Percentiles rank a stretch among this genome's conserved stretches.
phyloP scores from a whole-genome alignment of 225 moss, liverwort and hornwort genomes.

The Neckera pumila region DNA sequence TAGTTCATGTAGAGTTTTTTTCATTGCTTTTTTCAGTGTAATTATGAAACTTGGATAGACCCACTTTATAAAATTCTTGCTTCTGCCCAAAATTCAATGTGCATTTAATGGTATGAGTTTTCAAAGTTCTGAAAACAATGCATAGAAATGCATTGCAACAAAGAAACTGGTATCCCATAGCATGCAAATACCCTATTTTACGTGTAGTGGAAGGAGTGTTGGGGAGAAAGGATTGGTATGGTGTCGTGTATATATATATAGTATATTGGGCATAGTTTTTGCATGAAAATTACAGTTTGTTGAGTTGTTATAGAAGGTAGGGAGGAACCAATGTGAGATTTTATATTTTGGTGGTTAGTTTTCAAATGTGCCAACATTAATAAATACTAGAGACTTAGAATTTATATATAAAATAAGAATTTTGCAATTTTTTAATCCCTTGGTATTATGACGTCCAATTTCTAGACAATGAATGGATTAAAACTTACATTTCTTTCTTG shows the following conservation, averaged over 20 bases:
- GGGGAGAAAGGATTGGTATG: accelerated
- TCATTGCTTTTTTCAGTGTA: neutral
- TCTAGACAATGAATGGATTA: accelerated
- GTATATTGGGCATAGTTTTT: neutral
- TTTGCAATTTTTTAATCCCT: neutral
- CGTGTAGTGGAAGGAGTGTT: accelerated
- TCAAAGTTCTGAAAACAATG: neutral
- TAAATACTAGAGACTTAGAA: neutral
- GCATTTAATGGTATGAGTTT: accelerated
- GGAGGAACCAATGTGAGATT: neutral
- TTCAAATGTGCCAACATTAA: neutral
- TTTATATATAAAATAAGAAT: neutral
- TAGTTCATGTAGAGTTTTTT: neutral
- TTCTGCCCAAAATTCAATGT: neutral
- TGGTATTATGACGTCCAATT: accelerated
- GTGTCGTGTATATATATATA: neutral
- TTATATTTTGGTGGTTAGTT: neutral
- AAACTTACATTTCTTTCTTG: accelerated
- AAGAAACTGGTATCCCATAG: neutral
- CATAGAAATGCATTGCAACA: too few species aligned
- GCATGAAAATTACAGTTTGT: too few species aligned
- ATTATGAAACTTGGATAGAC: neutral
- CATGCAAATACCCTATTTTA: neutral
- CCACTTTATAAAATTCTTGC: accelerated
- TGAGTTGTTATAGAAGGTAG: neutral